A percentile compares a stretch with the other conserved stretches of the same genome.
These are phyloP conservation scores for Bacterosira constricta DNA, from an alignment of 108 stramenopile species.

Conservation along the genomic window DNA sequence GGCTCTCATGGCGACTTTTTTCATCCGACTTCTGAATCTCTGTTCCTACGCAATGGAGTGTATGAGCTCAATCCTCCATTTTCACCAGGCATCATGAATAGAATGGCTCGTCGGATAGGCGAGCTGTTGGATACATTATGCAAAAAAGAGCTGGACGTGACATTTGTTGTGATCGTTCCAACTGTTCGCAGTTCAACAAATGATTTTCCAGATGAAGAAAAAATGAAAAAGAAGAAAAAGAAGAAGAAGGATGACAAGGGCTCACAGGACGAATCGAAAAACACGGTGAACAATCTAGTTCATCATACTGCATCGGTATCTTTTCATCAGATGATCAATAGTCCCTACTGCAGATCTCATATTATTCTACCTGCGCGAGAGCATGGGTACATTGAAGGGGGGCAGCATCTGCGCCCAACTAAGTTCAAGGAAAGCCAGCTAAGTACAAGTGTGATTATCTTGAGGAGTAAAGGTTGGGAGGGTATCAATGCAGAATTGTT, in stretches of 20 bases:
- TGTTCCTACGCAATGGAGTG: constrained; percentile 39
- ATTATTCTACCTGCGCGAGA: constrained; percentile 56
- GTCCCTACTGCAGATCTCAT: constrained; percentile 40
- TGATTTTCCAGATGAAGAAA: neutral
- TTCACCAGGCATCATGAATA: constrained; percentile 65
- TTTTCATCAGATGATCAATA: constrained; percentile 16
- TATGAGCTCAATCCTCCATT: constrained; percentile 85
- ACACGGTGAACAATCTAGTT: constrained; percentile 12
- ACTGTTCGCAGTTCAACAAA: constrained; percentile 15
- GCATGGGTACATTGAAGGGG: constrained; percentile 78
- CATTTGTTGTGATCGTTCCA: constrained; percentile 73
- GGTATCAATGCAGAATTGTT: constrained; percentile 26
- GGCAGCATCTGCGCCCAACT: constrained; percentile 78
- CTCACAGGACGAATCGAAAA: neutral
- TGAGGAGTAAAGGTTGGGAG: constrained; percentile 46
- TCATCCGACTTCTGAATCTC: neutral
- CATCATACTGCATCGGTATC: constrained; percentile 21
- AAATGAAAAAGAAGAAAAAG: constrained; percentile 8
- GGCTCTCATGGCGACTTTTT: constrained; percentile 75
- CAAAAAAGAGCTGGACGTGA: constrained; percentile 30
- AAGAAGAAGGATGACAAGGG: neutral
- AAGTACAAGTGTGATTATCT: constrained; percentile 69
- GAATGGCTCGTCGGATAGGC: constrained; percentile 56
- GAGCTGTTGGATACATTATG: constrained; percentile 42
- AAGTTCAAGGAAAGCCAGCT: constrained; percentile 67